phyloP scores from a whole-genome alignment of 1,284 basidiomycete species.

The Sporisorium exsertum region DNA sequence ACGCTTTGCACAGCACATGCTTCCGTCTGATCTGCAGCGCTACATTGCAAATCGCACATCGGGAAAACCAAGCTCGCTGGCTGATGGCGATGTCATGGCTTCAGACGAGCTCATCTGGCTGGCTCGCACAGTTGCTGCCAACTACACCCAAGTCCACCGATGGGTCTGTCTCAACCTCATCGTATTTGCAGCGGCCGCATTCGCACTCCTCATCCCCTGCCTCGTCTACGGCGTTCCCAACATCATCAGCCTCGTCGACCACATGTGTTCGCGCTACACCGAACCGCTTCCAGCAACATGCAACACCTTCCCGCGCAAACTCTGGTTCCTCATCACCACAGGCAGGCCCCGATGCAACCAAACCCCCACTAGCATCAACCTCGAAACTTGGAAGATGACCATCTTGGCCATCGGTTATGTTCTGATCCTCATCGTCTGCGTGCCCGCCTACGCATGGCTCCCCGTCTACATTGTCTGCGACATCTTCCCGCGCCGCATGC shows the following conservation, averaged over 20 bases:
- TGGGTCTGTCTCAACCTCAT: constrained; percentile 12
- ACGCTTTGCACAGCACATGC: not conserved
- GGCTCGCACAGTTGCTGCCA: constrained; percentile 7
- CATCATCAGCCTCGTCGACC: constrained; percentile 14
- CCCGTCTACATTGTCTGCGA: constrained; percentile 18
- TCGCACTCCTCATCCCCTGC: not conserved
- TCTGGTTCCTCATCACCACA: constrained; percentile 16
- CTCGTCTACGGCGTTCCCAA: constrained; percentile 18
- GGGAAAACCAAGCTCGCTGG: not conserved
- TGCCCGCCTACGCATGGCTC: constrained; percentile 8
- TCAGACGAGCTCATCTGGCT: constrained; percentile 27
- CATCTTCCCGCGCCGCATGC: not conserved
- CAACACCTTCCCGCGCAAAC: constrained; percentile 3
- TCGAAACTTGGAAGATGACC: constrained; percentile 32
- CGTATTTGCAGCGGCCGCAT: constrained; percentile 10
- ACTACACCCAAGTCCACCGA: constrained; percentile 9
- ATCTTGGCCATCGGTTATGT: constrained; percentile 17
- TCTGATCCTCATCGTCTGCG: not conserved
- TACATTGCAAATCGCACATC: not conserved
- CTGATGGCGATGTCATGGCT: not conserved
- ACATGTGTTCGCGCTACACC: constrained; percentile 8
- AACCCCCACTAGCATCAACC: not conserved
- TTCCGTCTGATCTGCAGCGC: not conserved
- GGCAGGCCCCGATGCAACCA: constrained; percentile 5
- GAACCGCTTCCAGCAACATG: constrained; percentile 2